Evolutionary conservation across 192 early-diverging fungal species (phyloP).

Genomic region (Rhizoclosmatium sp.): DNA sequence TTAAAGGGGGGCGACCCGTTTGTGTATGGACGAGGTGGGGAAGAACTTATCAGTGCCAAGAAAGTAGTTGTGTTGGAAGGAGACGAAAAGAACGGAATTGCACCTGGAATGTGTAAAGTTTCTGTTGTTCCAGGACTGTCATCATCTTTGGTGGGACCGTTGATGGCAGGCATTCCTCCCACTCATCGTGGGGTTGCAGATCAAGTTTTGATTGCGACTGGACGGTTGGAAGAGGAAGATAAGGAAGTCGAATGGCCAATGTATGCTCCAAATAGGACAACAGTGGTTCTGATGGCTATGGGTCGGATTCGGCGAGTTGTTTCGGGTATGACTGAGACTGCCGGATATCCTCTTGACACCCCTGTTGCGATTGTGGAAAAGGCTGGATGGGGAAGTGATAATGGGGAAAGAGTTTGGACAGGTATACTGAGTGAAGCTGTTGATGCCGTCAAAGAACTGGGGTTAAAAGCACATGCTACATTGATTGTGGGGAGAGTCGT

Average conservation of each 20-base stretch:
- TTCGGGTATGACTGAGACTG: constrained; percentile 55
- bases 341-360: constrained; percentile 67
- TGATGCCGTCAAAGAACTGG: constrained; percentile 65
- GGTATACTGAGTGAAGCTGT: constrained; percentile 22
- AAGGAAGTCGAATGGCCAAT: constrained; percentile 71
- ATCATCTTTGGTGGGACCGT: constrained; percentile 77
- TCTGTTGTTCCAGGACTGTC: constrained; percentile 81
- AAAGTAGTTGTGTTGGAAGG: background rate
- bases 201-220: constrained; percentile 82
- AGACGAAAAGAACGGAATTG: no score
- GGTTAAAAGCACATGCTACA: constrained; percentile 76
- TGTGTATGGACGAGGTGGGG: constrained; percentile 86
- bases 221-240: constrained; percentile 71
- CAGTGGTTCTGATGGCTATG: constrained; percentile 86
- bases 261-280: constrained; percentile 70
- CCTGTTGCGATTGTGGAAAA: constrained; percentile 83
- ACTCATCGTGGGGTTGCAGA: constrained; percentile 86
- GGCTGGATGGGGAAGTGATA: constrained; percentile 64
- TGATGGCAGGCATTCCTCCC: constrained; percentile 79
- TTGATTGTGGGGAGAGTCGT: constrained; percentile 78
- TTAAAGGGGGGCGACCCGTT: constrained; percentile 91
- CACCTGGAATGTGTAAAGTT: constrained; percentile 32
- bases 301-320: constrained; percentile 70
- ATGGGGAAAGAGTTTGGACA: constrained; percentile 25
- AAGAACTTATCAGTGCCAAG: constrained; percentile 69